phyloP scores from a whole-genome alignment of 176 grass and related monocot species.

The Oropetium thomaeum region DNA sequence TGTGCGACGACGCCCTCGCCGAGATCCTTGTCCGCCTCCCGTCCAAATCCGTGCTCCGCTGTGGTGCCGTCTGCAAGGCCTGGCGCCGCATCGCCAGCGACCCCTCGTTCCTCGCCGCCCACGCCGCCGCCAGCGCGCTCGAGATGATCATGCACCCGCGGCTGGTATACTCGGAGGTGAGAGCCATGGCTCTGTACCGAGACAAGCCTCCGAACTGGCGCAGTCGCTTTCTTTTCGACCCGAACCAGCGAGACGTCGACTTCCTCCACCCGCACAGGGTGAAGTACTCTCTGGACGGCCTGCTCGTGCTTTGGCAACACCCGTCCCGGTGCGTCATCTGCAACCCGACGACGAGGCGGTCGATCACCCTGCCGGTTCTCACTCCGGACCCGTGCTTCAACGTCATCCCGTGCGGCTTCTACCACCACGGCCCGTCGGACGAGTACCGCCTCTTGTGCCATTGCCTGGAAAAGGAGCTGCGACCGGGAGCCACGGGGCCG shows the following conservation, averaged over 20 bases:
- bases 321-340: neutral
- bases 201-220: too few species aligned
- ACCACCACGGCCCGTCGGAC: neutral
- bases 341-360: neutral
- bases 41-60: neutral
- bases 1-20: neutral
- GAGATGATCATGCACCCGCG: neutral
- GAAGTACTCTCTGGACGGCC: neutral
- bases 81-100: slow-evolving; percentile 1
- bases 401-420: neutral
- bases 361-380: neutral
- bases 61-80: neutral
- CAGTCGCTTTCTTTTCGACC: neutral
- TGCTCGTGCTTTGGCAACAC: neutral
- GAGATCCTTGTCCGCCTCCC: neutral
- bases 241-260: neutral
- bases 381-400: neutral
- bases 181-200: neutral
- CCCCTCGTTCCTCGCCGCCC: neutral
- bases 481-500: too few species aligned
- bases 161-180: neutral
- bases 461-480: neutral
- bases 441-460: slow-evolving; percentile 21
- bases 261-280: neutral
- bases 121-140: neutral